Percentiles rank a stretch among this genome's conserved stretches.
These are phyloP conservation scores for Dendrocalamus sinicus DNA, from an alignment of 176 grass and related monocot species.

Conservation along the genomic window DNA sequence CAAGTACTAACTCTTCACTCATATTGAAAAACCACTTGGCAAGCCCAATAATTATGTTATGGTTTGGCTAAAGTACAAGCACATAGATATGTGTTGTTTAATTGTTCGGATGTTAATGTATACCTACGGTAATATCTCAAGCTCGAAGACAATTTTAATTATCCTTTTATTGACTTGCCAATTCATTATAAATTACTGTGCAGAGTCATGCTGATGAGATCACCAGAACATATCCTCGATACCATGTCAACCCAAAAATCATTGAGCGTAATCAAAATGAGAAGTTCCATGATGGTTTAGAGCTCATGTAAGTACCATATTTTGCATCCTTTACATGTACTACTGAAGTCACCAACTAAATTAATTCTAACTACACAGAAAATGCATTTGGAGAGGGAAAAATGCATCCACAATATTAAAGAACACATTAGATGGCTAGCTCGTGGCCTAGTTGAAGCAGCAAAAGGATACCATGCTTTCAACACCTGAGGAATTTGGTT, in stretches of 20 bases:
- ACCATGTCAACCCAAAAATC: background rate
- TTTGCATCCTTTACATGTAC: too few relatives aligned
- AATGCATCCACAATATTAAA: too few relatives aligned
- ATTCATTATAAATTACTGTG: background rate
- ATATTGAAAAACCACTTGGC: background rate
- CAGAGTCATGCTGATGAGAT: slow-evolving; percentile 28
- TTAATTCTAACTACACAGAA: too few relatives aligned
- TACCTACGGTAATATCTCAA: slow-evolving; percentile 32
- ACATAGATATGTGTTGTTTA: slow-evolving; percentile 35
- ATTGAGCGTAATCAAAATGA: background rate
- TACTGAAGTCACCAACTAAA: too few relatives aligned
- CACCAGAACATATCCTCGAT: background rate
- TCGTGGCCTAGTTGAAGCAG: too few relatives aligned
- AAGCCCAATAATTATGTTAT: slow-evolving; percentile 6
- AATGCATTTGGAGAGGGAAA: too few relatives aligned
- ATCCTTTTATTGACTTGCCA: background rate
- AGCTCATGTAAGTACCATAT: slow-evolving; percentile 19
- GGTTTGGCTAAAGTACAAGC: slow-evolving; percentile 30
- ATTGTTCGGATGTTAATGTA: slow-evolving; percentile 5
- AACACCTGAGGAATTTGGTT: too few relatives aligned
- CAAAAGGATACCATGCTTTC: too few relatives aligned
- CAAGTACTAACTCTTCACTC: background rate
- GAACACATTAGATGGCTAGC: too few relatives aligned
- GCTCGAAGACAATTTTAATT: background rate
- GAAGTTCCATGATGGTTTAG: slow-evolving; percentile 26